Conservation (phyloP, 1,139 yeast species). For the Saccharomyces pastorianus region DNA sequence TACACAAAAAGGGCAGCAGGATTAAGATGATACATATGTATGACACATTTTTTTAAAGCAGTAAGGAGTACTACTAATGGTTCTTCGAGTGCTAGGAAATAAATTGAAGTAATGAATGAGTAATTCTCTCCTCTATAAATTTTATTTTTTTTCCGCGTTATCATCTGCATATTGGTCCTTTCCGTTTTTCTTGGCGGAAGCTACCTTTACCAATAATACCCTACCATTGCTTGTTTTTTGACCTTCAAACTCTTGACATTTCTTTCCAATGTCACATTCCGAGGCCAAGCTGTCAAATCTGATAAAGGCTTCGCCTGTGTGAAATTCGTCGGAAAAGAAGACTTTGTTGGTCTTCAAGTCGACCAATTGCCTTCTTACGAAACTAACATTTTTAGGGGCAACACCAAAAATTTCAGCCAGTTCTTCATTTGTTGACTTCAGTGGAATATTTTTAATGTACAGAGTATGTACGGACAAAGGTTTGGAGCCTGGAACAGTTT, state of each 20-base stretch:
- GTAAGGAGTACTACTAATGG: background rate
- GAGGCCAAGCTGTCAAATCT: conserved; percentile 18
- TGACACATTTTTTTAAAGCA: background rate
- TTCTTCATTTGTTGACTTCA: conserved; percentile 27
- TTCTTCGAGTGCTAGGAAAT: background rate
- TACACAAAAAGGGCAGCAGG: background rate
- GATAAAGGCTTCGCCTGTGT: conserved; percentile 32
- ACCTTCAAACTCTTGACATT: conserved; percentile 27
- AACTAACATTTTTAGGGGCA: conserved; percentile 21
- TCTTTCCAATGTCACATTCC: conserved; percentile 17
- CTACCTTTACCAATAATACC: conserved; percentile 28
- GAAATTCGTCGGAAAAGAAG: conserved; percentile 25
- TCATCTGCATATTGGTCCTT: background rate
- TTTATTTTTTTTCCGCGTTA: background rate
- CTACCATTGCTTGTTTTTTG: conserved; percentile 25
- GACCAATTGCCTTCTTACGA: conserved; percentile 31
- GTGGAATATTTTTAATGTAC: conserved; percentile 30
- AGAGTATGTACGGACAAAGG: conserved; percentile 25
- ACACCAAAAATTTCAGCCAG: conserved; percentile 29
- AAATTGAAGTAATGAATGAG: background rate
- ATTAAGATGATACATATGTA: background rate
- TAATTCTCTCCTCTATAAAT: background rate
- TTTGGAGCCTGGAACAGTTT: background rate
- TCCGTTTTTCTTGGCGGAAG: conserved; percentile 26
- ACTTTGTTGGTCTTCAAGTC: conserved; percentile 23